A percentile compares a stretch with the other conserved stretches of the same genome.
Conservation (phyloP, 2,329 filamentous ascomycete species). For the Claviceps fusiformis region DNA sequence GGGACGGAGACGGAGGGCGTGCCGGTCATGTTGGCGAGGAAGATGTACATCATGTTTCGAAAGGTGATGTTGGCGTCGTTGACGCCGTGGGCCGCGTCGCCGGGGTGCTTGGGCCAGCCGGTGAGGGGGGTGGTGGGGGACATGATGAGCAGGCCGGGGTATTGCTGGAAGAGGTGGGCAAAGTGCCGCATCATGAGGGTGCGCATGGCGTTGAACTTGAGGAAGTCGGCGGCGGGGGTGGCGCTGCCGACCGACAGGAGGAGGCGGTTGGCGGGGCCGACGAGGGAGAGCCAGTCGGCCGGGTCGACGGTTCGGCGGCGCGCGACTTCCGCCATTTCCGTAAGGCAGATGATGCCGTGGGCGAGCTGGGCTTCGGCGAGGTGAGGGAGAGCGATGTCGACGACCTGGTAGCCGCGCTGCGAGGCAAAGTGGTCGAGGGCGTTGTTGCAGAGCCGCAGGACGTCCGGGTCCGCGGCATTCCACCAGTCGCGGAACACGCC, state of each 20-base stretch:
- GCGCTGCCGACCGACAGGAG: constrained; percentile 51
- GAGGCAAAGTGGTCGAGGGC: constrained; percentile 45
- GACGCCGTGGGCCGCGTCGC: constrained; percentile 55
- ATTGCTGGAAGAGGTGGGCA: constrained; percentile 50
- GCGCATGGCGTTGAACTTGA: constrained; percentile 61
- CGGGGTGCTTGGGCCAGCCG: constrained; percentile 53
- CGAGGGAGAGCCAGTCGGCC: constrained; percentile 35
- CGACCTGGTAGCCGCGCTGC: constrained; percentile 32
- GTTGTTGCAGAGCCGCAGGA: constrained; percentile 46
- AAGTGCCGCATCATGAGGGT: constrained; percentile 68
- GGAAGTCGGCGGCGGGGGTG: constrained; percentile 54
- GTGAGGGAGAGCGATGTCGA: constrained; percentile 52
- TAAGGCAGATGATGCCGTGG: constrained; percentile 64
- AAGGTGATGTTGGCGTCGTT: constrained; percentile 60
- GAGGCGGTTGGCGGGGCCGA: constrained; percentile 56
- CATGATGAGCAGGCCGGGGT: constrained; percentile 67
- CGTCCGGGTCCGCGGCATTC: constrained; percentile 40
- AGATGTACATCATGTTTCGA: constrained; percentile 75
- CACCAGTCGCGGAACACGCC: constrained; percentile 51
- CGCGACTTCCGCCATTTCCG: constrained; percentile 46
- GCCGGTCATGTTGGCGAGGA: constrained; percentile 71
- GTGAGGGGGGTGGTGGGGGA: constrained; percentile 64
- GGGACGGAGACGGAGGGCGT: constrained; percentile 64
- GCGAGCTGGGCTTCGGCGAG: constrained; percentile 60
- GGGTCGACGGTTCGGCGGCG: constrained; percentile 29